These are phyloP conservation scores for Cynara cardunculus DNA, from an alignment of 129 eudicot species.

Conservation along the genomic window DNA sequence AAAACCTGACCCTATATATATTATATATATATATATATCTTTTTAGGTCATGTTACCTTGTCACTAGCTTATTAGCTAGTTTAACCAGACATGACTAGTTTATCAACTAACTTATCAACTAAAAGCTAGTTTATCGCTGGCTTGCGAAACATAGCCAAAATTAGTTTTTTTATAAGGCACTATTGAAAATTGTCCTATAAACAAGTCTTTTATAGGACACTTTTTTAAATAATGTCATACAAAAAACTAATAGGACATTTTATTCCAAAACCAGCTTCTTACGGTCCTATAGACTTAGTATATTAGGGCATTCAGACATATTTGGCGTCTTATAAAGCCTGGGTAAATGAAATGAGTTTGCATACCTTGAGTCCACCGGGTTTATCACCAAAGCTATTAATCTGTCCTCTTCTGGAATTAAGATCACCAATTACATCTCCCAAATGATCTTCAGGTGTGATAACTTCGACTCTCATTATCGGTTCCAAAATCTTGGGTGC, in stretches of 20 bases:
- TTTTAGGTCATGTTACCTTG: not conserved
- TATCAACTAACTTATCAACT: no score
- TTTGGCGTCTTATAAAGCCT: not conserved
- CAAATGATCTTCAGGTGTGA: constrained; percentile 96
- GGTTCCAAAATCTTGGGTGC: constrained; percentile 85
- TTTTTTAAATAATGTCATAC: not conserved
- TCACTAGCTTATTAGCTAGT: not conserved
- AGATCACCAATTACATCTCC: constrained; percentile 99
- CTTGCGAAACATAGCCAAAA: no score
- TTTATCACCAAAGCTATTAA: constrained; percentile 88
- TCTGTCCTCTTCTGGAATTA: constrained; percentile 94
- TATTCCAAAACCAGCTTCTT: not conserved
- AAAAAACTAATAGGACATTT: no score
- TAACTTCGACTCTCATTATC: constrained; percentile 92
- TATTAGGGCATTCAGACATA: not conserved
- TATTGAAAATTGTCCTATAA: no score
- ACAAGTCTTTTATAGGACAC: no score
- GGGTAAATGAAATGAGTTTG: not conserved
- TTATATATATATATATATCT: no score
- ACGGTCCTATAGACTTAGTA: not conserved
- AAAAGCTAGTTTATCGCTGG: no score
- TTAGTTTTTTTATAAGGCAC: no score
- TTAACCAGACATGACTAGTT: no score
- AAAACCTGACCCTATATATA: no score
- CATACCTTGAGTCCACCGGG: constrained; percentile 99